Base-by-base conservation (phyloP, 2,329 filamentous ascomycete genomes). In the Colletotrichum sp. region DNA sequence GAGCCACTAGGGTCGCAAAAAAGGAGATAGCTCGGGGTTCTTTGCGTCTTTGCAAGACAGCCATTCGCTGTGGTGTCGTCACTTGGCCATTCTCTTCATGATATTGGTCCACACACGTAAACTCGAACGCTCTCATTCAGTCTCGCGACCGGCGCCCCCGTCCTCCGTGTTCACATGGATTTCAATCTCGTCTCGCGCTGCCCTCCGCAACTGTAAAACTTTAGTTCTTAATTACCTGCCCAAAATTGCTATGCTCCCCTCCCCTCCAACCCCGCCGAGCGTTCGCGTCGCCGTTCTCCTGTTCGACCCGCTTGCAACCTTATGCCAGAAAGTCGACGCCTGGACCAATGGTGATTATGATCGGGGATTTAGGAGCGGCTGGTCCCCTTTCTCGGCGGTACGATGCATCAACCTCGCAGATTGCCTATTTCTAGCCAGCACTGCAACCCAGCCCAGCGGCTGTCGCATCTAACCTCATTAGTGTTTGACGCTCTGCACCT, bases 291-390 rank as follows among this genome's bases (percentile, higher is more conserved):
- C 39, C 62, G 36, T 28, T 32, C 73, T 75, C 73, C 62, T 75
- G 73, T 72, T 48, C 69, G 73, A 72, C 73, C 73, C 62, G 72
- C 72, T 43, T 28, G 10, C 34, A 48, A 43, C 39, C 39, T 75
- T 43, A 75, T 75, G 73, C 43, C 43, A 52, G 22, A 52, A 22
- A 22, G 43, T 22, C 1, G 43, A 52, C 69, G 27, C 32, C 55
- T 32, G 62, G 39, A 18, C 64, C 56, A 72, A 68, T 68, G n/a
- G 22, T 25, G 6, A 22, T 25, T 13, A 18, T 52, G 43, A 9
- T 36, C 43, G 25, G 64, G 6, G 16, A 18, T 36, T 32, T 36
- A 22, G 28, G 16, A 28, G 43, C 69, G 32, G 61, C n/a, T 22
- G 32, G n/a, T 43, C 39, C 73, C 52, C 34, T 27, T 58, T 25